These are phyloP conservation scores for Fusarium equiseti DNA, from an alignment of 2,329 filamentous ascomycete genomes.

Conservation along the genomic window DNA sequence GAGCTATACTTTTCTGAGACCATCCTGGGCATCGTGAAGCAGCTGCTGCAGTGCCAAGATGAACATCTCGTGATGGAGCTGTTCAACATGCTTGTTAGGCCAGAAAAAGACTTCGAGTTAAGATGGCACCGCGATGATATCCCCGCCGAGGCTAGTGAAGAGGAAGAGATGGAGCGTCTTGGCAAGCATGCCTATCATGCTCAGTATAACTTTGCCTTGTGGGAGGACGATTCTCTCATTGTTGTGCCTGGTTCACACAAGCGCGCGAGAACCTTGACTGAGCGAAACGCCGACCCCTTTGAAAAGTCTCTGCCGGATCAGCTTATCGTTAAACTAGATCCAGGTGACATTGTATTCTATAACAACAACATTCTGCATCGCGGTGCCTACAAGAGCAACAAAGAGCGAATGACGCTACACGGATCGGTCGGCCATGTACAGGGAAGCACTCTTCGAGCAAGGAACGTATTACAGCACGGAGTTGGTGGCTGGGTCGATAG, in stretches of 20 bases:
- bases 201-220: conserved; percentile 89
- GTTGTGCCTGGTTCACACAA: conserved; percentile 82
- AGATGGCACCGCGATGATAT: conserved; percentile 91
- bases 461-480: conserved; percentile 82
- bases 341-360: conserved; percentile 88
- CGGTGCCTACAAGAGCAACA: conserved; percentile 70
- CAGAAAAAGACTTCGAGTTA: conserved; percentile 77
- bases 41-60: conserved; percentile 68
- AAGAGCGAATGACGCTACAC: conserved; percentile 78
- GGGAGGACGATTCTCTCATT: conserved; percentile 78
- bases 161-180: conserved; percentile 75
- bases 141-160: conserved; percentile 70
- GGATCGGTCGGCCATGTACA: conserved; percentile 74
- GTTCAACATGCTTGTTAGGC: conserved; percentile 86
- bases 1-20: conserved; percentile 77
- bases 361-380: conserved; percentile 89
- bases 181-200: conserved; percentile 75
- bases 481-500: conserved; percentile 73
- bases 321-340: conserved; percentile 72
- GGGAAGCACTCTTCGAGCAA: conserved; percentile 68
- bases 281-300: conserved; percentile 76
- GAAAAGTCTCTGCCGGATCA: conserved; percentile 72
- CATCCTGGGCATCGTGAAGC: conserved; percentile 72
- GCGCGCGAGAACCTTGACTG: conserved; percentile 75
- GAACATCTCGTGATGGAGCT: conserved; percentile 85